phyloP scores from a whole-genome alignment of 768 basidiomycete species.

The Russula abietina region DNA sequence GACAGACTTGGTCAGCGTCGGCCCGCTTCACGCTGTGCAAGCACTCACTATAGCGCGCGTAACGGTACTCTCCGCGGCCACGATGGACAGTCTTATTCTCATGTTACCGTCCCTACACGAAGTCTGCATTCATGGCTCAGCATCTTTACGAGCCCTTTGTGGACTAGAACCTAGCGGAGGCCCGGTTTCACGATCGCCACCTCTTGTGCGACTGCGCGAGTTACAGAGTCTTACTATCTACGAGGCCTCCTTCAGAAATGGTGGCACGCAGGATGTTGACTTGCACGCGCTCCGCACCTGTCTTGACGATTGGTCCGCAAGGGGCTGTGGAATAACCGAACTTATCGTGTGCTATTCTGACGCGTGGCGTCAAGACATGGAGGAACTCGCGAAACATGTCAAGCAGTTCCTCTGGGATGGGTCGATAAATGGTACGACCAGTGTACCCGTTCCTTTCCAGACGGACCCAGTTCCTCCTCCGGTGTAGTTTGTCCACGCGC shows the following conservation, averaged over 20 bases:
- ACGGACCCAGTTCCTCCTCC: not conserved
- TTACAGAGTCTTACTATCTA: constrained; percentile 17
- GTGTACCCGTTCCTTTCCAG: constrained; percentile 17
- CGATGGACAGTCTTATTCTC: constrained; percentile 15
- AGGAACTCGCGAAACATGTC: constrained; percentile 15
- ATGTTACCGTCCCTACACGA: constrained; percentile 19
- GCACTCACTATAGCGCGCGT: constrained; percentile 22
- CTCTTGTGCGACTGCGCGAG: constrained; percentile 10
- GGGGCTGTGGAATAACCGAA: constrained; percentile 3
- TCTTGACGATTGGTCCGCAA: constrained; percentile 7
- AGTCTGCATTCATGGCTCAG: constrained; percentile 23
- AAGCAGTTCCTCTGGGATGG: constrained; percentile 25
- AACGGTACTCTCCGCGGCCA: constrained; percentile 6
- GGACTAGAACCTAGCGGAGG: constrained; percentile 5
- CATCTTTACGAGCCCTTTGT: constrained; percentile 20
- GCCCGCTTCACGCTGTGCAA: constrained; percentile 20
- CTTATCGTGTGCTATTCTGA: constrained; percentile 26
- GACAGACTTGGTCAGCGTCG: constrained; percentile 10
- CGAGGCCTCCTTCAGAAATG: constrained; percentile 20
- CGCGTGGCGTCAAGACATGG: constrained; percentile 20
- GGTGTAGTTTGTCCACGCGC: not conserved
- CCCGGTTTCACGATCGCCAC: constrained; percentile 5
- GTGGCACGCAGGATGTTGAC: constrained; percentile 2
- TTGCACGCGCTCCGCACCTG: constrained; percentile 16
- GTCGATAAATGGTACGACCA: constrained; percentile 10